Percentiles rank a stretch among this genome's conserved stretches.
Conservation (phyloP, 352 stramenopile genomes). For the Pythium diclinum region DNA sequence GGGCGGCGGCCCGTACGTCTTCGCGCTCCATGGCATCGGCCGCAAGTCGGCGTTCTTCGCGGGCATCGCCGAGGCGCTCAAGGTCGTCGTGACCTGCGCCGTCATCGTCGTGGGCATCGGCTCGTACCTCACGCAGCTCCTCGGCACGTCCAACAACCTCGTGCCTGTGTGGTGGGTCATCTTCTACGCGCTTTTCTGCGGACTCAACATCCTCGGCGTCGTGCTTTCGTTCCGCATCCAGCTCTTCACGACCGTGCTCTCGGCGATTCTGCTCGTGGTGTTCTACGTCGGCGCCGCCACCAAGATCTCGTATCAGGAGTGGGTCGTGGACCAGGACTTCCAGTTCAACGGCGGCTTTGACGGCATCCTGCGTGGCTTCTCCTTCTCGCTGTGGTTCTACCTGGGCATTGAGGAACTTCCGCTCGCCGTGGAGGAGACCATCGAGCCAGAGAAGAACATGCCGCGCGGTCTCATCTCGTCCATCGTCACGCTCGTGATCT, state of each 20-base stretch:
- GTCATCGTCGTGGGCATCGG: slow-evolving; percentile 54
- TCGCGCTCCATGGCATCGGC: slow-evolving; percentile 59
- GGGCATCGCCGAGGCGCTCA: slow-evolving; percentile 60
- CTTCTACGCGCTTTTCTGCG: slow-evolving; percentile 56
- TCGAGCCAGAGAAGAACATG: slow-evolving; percentile 70
- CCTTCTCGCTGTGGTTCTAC: slow-evolving; percentile 73
- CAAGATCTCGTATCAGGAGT: slow-evolving; percentile 50
- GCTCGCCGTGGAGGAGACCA: slow-evolving; percentile 68
- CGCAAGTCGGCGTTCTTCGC: slow-evolving; percentile 52
- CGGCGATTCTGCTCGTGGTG: slow-evolving; percentile 43
- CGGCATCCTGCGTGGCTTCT: slow-evolving; percentile 50
- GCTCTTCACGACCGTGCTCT: slow-evolving; percentile 50
- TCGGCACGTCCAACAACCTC: slow-evolving; percentile 38
- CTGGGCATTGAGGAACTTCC: slow-evolving; percentile 72
- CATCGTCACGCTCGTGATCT: slow-evolving; percentile 45
- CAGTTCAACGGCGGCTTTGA: slow-evolving; percentile 41
- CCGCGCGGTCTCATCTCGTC: slow-evolving; percentile 52
- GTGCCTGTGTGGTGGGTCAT: slow-evolving; percentile 51
- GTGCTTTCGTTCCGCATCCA: slow-evolving; percentile 61
- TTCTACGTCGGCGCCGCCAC: slow-evolving; percentile 58
- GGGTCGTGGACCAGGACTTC: slow-evolving; percentile 50
- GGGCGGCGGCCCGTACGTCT: slow-evolving; percentile 67
- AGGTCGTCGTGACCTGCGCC: slow-evolving; percentile 49
- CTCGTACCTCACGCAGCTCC: slow-evolving; percentile 54
- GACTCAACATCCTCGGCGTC: slow-evolving; percentile 61